Evolutionary conservation across 2,329 filamentous ascomycete species (phyloP), one percentile per base, ranked within the genome.

Genomic region (Diaporthe destruens): DNA sequence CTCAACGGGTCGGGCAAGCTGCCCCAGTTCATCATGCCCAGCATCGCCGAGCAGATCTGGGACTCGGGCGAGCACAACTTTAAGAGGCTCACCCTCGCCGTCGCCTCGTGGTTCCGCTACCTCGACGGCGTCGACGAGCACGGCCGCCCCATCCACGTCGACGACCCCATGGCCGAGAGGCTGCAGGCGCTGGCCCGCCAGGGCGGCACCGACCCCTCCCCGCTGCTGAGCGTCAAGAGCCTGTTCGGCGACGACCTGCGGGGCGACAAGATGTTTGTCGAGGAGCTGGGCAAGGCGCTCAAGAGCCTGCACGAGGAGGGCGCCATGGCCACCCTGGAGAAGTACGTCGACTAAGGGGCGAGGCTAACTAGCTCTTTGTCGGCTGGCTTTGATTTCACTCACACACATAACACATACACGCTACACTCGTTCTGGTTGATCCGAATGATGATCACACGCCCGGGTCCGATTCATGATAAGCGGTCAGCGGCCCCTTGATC

Each of bases 1-100:
- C 83, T 88, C 29, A 85, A 85, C 77, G 86, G 83, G 29, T 87
- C 86, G 7, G 86, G 86, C 81, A 88, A 88, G 84, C 84, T 88
- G 51, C 86, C 86, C 0, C 85, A 85, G 80, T 85, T 85, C 80
- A 84, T 85, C 81, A 85, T 85, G 83, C 84, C 84, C 12, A 84
- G 83, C 39, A 81, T 85, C 72, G 84, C 84, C 72, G 84, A 85
- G 81, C 78, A 78, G 56, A 88, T 88, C 73, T 85, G 84, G 84
- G 78, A 79, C 0, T 80, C 77, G 3, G 78, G 78, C 0, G 81
- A 77, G 2, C 83, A 80, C 20, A 85, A 85, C 74, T 82, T 84
- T 77, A 84, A 84, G 53, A 84, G 86, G 16, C 79, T 88, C 66
- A 85, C 82, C 74, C 87, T 88, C 74, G 83, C 84, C 71, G 81